Evolutionary conservation across 192 early-diverging fungal genomes (phyloP), one percentile per base, ranked within the genome.

Genomic region (Phycomyces nitens): DNA sequence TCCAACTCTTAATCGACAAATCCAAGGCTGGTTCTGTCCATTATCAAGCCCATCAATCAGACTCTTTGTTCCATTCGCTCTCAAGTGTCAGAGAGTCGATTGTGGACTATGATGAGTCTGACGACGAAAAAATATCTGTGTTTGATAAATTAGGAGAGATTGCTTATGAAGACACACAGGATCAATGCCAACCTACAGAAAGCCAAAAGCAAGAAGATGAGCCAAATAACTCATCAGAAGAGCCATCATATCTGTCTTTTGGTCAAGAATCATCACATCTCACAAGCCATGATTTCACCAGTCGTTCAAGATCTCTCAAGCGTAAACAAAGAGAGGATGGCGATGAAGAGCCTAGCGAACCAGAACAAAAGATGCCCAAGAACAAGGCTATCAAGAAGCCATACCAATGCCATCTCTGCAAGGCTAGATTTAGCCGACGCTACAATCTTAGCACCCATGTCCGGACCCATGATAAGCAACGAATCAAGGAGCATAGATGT

Each of bases 371-470:
- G 18, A 47, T 47, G 15, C 44, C 12, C 12, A 14, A 11, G 12
- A 47, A 47, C 44, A 14, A 47, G 16, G 2, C 6, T 52, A 21
- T 51, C 23, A 24, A 51, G 49, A 62, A 62, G 3, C 78, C 77
- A 23, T 84, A 80, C 71, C 54, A 76, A 53, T 85, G 84, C 65
- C 73, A 82, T 6, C 65, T 82, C 16, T 95, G 94, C 62, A 58
- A 76, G 40, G 80, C 84, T 56, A 70, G 77, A 44, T 96, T 96
- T 72, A 86, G 89, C 0, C 78, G 92, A 38, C 83, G 82, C 38
- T 96, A 88, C 68, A 96, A 94, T 68, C 80, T 96, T 29, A 86
- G 85, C 69, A 86, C 86, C 0, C 92, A 96, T 64, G 73, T 86
- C 60, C 72, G 82, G 41, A 87, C 86, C 10, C 93, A 95, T 73